A percentile compares a stretch with the other conserved stretches of the same genome.
phyloP scores from a whole-genome alignment of 768 basidiomycete species.

The Cyclocybe cylindracea region DNA sequence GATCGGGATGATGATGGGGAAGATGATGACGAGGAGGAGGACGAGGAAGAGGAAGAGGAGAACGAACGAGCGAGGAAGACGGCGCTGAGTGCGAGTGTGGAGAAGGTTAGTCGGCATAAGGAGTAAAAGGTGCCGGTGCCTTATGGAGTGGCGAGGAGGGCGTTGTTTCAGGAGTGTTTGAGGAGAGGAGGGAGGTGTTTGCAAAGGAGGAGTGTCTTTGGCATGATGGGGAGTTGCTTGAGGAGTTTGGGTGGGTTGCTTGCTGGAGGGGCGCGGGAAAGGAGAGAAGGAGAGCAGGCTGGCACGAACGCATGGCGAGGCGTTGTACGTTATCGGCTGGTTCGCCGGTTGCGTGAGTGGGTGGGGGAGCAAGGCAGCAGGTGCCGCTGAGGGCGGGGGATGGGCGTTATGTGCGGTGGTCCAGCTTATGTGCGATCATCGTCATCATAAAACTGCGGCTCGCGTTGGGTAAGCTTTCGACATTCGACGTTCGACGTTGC shows the following conservation, averaged over 20 bases:
- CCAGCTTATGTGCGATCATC: too few species aligned
- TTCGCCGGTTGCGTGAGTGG: too few species aligned
- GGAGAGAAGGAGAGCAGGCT: not conserved
- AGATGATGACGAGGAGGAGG: conserved; percentile 20
- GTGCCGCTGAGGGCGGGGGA: too few species aligned
- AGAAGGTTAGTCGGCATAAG: conserved; percentile 49
- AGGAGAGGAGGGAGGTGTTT: not conserved
- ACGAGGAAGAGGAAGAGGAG: conserved; percentile 18
- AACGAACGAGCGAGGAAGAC: conserved; percentile 31
- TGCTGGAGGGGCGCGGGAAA: not conserved
- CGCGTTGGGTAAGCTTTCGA: too few species aligned
- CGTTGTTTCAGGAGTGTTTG: too few species aligned
- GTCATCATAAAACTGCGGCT: too few species aligned
- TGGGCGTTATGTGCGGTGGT: too few species aligned
- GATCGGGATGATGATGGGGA: conserved; percentile 19
- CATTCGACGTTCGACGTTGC: too few species aligned
- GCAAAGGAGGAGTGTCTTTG: not conserved
- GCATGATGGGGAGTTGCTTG: not conserved
- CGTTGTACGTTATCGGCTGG: too few species aligned
- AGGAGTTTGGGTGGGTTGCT: not conserved
- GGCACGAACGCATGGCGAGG: too few species aligned
- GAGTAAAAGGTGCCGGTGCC: conserved; percentile 9
- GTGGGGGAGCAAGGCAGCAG: too few species aligned
- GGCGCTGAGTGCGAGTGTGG: conserved; percentile 46
- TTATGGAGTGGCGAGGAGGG: not conserved